Evolutionary conservation across 2,329 filamentous ascomycete genomes (phyloP), one percentile per base, ranked within the genome.

Genomic region (Aspergillus sp.): DNA sequence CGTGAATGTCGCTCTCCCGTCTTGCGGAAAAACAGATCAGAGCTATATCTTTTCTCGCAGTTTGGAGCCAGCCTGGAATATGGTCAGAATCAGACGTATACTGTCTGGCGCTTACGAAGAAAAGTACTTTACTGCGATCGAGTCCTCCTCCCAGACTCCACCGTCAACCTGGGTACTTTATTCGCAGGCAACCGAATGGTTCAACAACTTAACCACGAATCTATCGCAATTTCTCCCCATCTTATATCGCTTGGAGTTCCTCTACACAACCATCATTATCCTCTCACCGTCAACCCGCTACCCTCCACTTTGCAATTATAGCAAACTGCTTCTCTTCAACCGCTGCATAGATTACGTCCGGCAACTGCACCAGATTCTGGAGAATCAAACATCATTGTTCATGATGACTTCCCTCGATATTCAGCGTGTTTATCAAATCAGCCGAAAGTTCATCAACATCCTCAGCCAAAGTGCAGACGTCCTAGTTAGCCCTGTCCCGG

Each of bases 31-130:
- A 71, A 80, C 52, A 27, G 64, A 69, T 33, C 69, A 77, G 40
- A 70, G 66, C 19, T 57, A 71, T n/a, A 69, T 83, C 11, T 86
- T 85, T 69, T 70, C 81, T 15, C 79, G 81, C 52, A 81, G 79
- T 1, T 83, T 89, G 34, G 86, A 90, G 56, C 85, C 90, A 5
- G 91, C 92, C 0, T 79, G 91, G 11, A 83, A 92, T 17, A 78
- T 96, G 2, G 93, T 96, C 70, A 87, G 88, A 66, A 84, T 98
- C 8, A 89, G 93, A n/a, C 85, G 88, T 58, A 84, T 91, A 6
- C 89, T 98, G 71, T 98, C 95, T 0, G 83, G 83, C 50, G 96
- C 91, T 86, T 98, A 98, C 67, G 92, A 96, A 68, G 85, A 88
- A 20, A 84, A 97, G 3, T 95, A 95, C 69, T 91, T 95, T 68